Evolutionary conservation across 768 basidiomycete genomes (phyloP), one percentile per base, ranked within the genome.

Genomic region (Mycena galopus): DNA sequence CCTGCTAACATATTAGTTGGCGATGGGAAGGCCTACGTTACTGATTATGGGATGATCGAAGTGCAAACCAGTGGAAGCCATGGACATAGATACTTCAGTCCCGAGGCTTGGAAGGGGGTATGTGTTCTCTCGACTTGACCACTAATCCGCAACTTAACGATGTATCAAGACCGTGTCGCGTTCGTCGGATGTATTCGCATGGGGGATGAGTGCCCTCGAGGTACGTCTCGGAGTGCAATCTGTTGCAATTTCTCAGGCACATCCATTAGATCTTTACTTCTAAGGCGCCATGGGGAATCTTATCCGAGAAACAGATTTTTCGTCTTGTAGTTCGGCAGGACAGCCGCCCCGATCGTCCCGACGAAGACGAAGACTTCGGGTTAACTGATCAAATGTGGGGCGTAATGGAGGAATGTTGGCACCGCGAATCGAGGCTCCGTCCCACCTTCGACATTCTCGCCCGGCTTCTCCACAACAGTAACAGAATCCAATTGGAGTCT

Each of bases 81-180:
- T 25, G 77, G 76, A 3, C 76, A 78, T 64, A 59, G 79, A 56
- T 80, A 80, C 68, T 76, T 76, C 37, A 80, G 79, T 37, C 79
- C 79, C 9, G 79, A 80, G 55, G 74, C 75, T 12, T 79, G 78
- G 79, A 80, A 80, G 69, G 79, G 78, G 30, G 78, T 80, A 57
- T 59, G 78, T 75, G 19, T 39, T 51, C 39, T 53, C 44, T 16
- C 12, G 29, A 29, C 29, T 23, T 19, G 12, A 58, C 8, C 57
- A 35, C 6, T 29, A 19, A 17, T 47, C 53, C 37, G 21, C 1
- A 25, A 12, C 61, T 71, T n/a, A 62, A 42, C 35, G 21, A 30
- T 12, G n/a, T n/a, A 19, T 62, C 6, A 56, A 80, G 78, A 77
- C 77, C 8, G 33, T 73, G 12, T 78, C 78, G 29, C 70, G 69